Conservation (phyloP, 805 yeast genomes). For the Pichia nanzhaoensis region DNA sequence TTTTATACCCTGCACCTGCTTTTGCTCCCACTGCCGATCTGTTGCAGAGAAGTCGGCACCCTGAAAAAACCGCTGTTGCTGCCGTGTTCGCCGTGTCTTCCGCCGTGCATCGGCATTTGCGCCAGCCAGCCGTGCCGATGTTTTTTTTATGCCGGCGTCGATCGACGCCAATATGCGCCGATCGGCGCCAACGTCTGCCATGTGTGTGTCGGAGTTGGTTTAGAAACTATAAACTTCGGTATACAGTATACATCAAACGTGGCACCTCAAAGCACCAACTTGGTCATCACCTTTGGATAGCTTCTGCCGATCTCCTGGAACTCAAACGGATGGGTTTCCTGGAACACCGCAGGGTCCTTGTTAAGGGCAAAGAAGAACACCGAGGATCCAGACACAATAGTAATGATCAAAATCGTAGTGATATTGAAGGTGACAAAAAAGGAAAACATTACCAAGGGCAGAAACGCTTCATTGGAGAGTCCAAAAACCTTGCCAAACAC, state of each 20-base stretch:
- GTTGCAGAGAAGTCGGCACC: slow-evolving; percentile 1
- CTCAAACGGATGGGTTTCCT: slow-evolving; percentile 58
- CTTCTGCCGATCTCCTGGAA: slow-evolving; percentile 22
- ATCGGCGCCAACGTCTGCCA: too few relatives aligned
- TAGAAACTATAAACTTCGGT: too few relatives aligned
- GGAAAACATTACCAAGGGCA: slow-evolving; percentile 15
- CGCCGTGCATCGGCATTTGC: neutral
- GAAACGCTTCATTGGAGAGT: slow-evolving; percentile 46
- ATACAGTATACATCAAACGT: too few relatives aligned
- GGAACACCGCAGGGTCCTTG: slow-evolving; percentile 77
- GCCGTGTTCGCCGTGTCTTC: neutral
- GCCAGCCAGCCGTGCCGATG: neutral
- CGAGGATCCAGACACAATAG: slow-evolving; percentile 71
- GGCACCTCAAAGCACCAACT: neutral
- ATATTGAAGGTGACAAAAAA: slow-evolving; percentile 69
- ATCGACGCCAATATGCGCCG: too few relatives aligned
- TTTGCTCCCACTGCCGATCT: too few relatives aligned
- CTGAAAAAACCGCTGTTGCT: neutral
- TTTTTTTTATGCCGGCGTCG: too few relatives aligned
- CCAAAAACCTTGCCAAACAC: slow-evolving; percentile 66
- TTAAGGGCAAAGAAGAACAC: slow-evolving; percentile 82
- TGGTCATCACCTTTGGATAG: slow-evolving; percentile 20
- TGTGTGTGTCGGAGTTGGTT: too few relatives aligned
- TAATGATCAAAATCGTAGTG: slow-evolving; percentile 58
- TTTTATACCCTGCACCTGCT: too few relatives aligned